Conservation (phyloP, 208 protist genomes). For the Wallacemonas sp. region DNA sequence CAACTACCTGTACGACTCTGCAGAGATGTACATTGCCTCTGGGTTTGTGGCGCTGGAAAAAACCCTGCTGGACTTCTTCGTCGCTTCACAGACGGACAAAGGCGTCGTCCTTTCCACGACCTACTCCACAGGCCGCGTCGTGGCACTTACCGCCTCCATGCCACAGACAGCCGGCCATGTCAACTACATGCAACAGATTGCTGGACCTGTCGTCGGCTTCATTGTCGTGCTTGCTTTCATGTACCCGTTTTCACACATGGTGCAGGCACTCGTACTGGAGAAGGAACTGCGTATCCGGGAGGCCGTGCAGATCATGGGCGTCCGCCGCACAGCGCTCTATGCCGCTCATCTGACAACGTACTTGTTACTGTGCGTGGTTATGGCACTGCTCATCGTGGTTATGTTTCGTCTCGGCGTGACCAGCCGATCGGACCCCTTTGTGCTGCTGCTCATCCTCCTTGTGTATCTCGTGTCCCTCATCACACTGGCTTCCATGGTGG, state of each 20-base stretch:
- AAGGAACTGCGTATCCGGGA: slow-evolving; percentile 60
- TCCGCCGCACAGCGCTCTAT: slow-evolving; percentile 24
- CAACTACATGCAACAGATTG: slow-evolving; percentile 31
- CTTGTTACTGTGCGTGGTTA: slow-evolving; percentile 21
- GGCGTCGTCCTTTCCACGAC: slow-evolving; percentile 8
- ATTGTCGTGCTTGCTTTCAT: slow-evolving; percentile 63
- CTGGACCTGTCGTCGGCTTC: slow-evolving; percentile 33
- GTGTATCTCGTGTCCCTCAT: slow-evolving; percentile 35
- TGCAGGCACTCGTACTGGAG: slow-evolving; percentile 42
- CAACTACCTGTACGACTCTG: slow-evolving; percentile 38
- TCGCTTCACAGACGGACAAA: slow-evolving; percentile 1
- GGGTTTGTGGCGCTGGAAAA: slow-evolving; percentile 73
- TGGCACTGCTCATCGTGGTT: slow-evolving; percentile 24
- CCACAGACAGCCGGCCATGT: slow-evolving; percentile 9
- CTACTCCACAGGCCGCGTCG: slow-evolving; percentile 11
- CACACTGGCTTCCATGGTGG: slow-evolving; percentile 28
- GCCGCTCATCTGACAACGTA: slow-evolving; percentile 31
- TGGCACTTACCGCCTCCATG: slow-evolving; percentile 27
- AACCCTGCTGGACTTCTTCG: slow-evolving; percentile 50
- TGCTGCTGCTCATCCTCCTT: slow-evolving; percentile 34
- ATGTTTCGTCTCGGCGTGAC: slow-evolving; percentile 16
- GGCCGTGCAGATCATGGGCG: slow-evolving; percentile 62
- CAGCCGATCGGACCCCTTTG: slow-evolving; percentile 20
- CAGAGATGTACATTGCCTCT: slow-evolving; percentile 71
- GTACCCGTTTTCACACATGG: slow-evolving; percentile 45